A percentile compares a stretch with the other conserved stretches of the same genome.
Evolutionary conservation across 768 basidiomycete genomes (phyloP).

Genomic region (Lactifluus pinguis): DNA sequence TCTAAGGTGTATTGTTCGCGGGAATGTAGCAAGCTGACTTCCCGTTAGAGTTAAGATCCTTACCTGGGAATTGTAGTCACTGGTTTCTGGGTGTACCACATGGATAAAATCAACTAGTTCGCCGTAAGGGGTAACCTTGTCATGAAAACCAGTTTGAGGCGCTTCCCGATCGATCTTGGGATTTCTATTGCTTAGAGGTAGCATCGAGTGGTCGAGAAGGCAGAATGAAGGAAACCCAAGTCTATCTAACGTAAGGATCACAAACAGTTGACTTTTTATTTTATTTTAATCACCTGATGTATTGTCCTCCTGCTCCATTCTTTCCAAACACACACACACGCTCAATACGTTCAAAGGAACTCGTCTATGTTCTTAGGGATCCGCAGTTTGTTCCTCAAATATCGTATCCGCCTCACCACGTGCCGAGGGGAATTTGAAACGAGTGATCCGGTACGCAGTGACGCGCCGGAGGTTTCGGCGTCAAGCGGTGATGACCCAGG

Average conservation of each 20-base stretch:
- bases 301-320: background rate
- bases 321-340: background rate
- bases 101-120: background rate
- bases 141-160: constrained; percentile 1
- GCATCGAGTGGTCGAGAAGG: background rate
- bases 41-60: background rate
- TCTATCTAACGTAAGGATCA: background rate
- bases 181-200: background rate
- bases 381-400: background rate
- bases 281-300: background rate
- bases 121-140: background rate
- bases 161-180: background rate
- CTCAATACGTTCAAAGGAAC: background rate
- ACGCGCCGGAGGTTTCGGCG: background rate
- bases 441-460: background rate
- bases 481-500: background rate
- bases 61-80: background rate
- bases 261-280: background rate
- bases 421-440: background rate
- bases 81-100: background rate
- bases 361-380: background rate
- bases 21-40: background rate
- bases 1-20: background rate
- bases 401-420: background rate
- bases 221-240: background rate